These are phyloP conservation scores for Oryza meridionalis DNA, from an alignment of 176 grass and related monocot species.

Conservation along the genomic window DNA sequence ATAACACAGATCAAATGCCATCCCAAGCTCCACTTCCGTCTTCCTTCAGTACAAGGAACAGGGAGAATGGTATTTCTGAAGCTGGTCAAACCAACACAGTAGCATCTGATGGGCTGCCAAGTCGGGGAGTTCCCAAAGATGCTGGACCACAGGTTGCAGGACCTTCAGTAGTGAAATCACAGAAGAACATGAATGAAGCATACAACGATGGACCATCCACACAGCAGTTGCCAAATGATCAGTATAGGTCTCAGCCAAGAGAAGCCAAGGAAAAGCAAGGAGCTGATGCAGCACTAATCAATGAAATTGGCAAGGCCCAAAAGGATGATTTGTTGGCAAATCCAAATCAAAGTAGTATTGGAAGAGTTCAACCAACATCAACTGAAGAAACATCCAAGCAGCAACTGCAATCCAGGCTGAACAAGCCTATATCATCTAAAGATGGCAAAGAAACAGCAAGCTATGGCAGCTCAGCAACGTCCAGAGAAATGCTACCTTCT, in stretches of 20 bases:
- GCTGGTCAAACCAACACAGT: neutral
- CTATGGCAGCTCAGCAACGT: conserved; percentile 18
- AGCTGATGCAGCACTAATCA: conserved; percentile 15
- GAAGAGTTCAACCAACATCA: conserved; percentile 30
- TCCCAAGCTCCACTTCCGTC: neutral
- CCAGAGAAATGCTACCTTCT: conserved; percentile 36
- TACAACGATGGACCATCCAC: neutral
- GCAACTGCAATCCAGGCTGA: conserved; percentile 11
- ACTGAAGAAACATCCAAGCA: conserved; percentile 19
- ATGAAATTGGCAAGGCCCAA: neutral
- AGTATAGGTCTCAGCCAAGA: conserved; percentile 25
- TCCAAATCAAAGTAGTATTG: neutral
- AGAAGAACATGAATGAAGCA: conserved; percentile 24
- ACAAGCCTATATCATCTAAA: conserved; percentile 21
- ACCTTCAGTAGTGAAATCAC: conserved; percentile 9
- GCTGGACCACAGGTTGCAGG: conserved; percentile 19
- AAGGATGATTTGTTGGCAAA: neutral
- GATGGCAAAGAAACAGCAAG: conserved; percentile 29
- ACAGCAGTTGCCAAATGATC: conserved; percentile 11
- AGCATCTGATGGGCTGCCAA: neutral
- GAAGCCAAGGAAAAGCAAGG: conserved; percentile 19
- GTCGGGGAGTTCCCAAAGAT: conserved; percentile 1
- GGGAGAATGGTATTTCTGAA: conserved; percentile 34
- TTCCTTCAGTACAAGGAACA: conserved; percentile 27
- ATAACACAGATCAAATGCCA: conserved; percentile 17